phyloP scores from a whole-genome alignment of 2,329 filamentous ascomycete genomes.

The Phialemonium atrogriseum region DNA sequence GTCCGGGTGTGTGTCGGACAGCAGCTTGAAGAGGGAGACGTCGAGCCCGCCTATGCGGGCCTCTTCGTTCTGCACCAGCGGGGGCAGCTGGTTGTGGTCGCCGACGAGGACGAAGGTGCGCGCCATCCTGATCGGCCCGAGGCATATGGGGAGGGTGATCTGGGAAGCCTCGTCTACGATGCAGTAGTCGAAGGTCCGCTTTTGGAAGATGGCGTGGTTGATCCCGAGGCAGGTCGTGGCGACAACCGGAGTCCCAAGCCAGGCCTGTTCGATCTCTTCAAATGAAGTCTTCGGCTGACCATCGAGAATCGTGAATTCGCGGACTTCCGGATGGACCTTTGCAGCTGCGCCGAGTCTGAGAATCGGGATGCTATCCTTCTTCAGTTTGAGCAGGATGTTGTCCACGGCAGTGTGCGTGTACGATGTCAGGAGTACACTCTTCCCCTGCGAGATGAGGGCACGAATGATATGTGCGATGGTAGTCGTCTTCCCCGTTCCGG shows the following conservation, averaged over 20 bases:
- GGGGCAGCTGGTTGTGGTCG: slow-evolving; percentile 92
- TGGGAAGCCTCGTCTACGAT: slow-evolving; percentile 98
- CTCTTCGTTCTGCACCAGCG: slow-evolving; percentile 85
- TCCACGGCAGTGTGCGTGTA: slow-evolving; percentile 98
- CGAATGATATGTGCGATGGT: slow-evolving; percentile 97
- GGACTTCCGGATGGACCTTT: slow-evolving; percentile 84
- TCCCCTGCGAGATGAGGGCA: slow-evolving; percentile 77
- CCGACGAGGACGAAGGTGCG: slow-evolving; percentile 90
- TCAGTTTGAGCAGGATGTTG: slow-evolving; percentile 92
- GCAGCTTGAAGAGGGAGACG: slow-evolving; percentile 84
- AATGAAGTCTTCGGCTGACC: slow-evolving; percentile 66
- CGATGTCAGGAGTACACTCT: slow-evolving; percentile 86
- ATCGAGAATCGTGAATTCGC: slow-evolving; percentile 74
- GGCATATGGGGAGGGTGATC: slow-evolving; percentile 89
- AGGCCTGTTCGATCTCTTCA: slow-evolving; percentile 74
- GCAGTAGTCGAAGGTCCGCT: slow-evolving; percentile 91
- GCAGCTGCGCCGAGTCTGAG: slow-evolving; percentile 77
- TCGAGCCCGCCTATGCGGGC: slow-evolving; percentile 82
- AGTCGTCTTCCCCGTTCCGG: slow-evolving; percentile 94
- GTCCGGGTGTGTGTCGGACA: slow-evolving; percentile 79
- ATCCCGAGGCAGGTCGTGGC: slow-evolving; percentile 93
- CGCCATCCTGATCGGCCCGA: slow-evolving; percentile 90
- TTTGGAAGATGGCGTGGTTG: slow-evolving; percentile 79
- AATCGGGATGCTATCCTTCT: slow-evolving; percentile 66
- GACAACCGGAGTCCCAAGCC: slow-evolving; percentile 81